phyloP scores from a whole-genome alignment of 139 green algal species.

The Picochlorum sp. region DNA sequence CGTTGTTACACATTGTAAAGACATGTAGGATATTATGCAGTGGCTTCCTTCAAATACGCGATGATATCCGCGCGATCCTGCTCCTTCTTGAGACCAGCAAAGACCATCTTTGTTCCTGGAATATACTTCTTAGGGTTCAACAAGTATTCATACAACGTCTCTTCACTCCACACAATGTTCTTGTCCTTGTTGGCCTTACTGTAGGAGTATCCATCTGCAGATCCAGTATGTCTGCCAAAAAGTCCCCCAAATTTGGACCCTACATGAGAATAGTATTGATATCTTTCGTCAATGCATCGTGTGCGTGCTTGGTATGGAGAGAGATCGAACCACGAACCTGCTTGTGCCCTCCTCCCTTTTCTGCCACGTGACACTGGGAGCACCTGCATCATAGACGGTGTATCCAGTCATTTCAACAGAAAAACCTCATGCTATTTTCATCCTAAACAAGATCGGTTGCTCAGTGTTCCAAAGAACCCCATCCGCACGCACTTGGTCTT shows the following conservation, averaged over 20 bases:
- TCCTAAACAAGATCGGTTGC: too few relatives aligned
- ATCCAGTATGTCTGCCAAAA: constrained; percentile 76
- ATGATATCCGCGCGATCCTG: constrained; percentile 80
- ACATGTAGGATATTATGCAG: constrained; percentile 31
- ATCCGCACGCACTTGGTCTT: constrained; percentile 84
- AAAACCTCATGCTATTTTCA: too few relatives aligned
- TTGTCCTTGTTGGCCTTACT: constrained; percentile 97
- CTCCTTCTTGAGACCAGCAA: constrained; percentile 96
- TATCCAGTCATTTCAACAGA: not conserved
- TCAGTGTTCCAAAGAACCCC: too few relatives aligned
- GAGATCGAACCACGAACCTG: constrained; percentile 55
- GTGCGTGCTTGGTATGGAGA: not conserved
- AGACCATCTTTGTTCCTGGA: constrained; percentile 98
- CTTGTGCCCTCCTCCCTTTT: constrained; percentile 91
- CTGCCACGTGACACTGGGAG: constrained; percentile 88
- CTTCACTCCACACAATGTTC: constrained; percentile 73
- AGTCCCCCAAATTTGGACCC: constrained; percentile 95
- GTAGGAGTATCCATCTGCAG: constrained; percentile 84
- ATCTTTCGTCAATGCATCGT: not conserved
- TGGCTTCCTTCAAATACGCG: constrained; percentile 75
- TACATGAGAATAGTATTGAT: constrained; percentile 15
- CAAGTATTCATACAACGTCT: constrained; percentile 92
- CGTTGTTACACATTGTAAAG: not conserved
- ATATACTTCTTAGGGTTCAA: constrained; percentile 98
- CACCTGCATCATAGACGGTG: constrained; percentile 15